Conservation (phyloP, 208 protist species). For the Acanthamoeba polyphaga region DNA sequence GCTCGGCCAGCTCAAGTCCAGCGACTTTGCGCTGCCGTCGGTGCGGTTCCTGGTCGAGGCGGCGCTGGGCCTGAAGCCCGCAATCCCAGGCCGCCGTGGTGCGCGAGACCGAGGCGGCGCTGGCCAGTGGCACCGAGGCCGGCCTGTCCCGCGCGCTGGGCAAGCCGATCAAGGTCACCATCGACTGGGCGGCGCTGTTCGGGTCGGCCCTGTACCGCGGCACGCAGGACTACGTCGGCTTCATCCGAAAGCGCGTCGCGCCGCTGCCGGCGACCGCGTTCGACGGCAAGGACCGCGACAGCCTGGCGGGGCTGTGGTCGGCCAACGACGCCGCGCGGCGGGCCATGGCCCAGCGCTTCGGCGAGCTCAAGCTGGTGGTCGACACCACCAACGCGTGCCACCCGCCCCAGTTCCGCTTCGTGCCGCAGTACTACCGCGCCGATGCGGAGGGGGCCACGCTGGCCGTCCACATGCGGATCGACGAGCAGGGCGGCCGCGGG, state of each 20-base stretch:
- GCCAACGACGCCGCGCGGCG: neutral
- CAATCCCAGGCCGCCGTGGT: neutral
- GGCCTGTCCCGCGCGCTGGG: neutral
- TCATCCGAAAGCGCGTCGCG: neutral
- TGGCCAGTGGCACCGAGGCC: neutral
- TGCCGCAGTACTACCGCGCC: neutral
- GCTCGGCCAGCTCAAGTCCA: neutral
- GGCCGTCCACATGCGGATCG: neutral
- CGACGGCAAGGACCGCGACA: neutral
- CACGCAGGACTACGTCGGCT: neutral
- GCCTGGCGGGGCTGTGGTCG: neutral
- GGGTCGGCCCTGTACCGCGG: neutral
- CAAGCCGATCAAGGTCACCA: neutral
- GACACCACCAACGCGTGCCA: neutral
- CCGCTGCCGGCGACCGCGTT: neutral
- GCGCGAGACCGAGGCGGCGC: neutral
- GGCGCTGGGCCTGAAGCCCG: neutral
- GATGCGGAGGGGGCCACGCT: neutral
- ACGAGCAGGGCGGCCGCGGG: slow-evolving; percentile 3
- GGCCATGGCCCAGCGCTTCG: slow-evolving; percentile 10
- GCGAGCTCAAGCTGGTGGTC: neutral
- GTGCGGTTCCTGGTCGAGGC: neutral
- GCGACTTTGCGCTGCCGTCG: neutral
- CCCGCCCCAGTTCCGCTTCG: neutral
- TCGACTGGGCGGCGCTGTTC: neutral